Evolutionary conservation across 2,329 filamentous ascomycete genomes (phyloP).

Genomic region (Epichloe typhina): DNA sequence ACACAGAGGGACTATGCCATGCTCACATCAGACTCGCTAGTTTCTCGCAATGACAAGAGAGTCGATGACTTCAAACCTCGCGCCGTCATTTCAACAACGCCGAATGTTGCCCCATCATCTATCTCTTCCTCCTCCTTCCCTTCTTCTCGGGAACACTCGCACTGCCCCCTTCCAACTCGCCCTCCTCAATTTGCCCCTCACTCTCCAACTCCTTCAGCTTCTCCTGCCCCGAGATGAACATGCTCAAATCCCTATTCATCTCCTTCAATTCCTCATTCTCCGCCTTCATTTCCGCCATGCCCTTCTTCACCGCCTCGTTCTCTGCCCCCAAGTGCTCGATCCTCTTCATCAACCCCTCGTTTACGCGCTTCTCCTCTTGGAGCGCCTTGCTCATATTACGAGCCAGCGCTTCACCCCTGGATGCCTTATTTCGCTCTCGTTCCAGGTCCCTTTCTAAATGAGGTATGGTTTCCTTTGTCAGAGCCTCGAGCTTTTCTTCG

Average conservation of each 20-base stretch:
- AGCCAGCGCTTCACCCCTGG: constrained; percentile 63
- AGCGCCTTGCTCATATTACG: constrained; percentile 61
- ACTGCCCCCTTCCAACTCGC: constrained; percentile 63
- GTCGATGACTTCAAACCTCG: too few relatives aligned
- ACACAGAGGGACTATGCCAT: too few relatives aligned
- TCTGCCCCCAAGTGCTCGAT: constrained; percentile 62
- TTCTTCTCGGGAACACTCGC: constrained; percentile 52
- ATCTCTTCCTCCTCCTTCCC: constrained; percentile 34
- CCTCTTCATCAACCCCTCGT: constrained; percentile 66
- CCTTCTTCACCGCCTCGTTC: constrained; percentile 40
- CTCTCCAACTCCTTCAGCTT: constrained; percentile 61
- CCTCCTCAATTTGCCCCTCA: constrained; percentile 44
- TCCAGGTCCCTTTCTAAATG: constrained; percentile 59
- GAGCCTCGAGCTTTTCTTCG: constrained; percentile 29
- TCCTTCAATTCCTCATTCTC: constrained; percentile 67
- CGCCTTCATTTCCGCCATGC: constrained; percentile 41
- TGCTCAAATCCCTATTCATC: constrained; percentile 73
- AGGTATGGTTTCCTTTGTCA: constrained; percentile 46
- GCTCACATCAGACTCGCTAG: too few relatives aligned
- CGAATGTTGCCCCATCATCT: neutral
- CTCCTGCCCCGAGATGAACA: constrained; percentile 77
- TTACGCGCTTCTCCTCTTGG: constrained; percentile 78
- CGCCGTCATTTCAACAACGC: too few relatives aligned
- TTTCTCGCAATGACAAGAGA: too few relatives aligned
- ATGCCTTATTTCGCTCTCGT: constrained; percentile 53